These are phyloP conservation scores for Tricholoma sp. DNA, from an alignment of 768 basidiomycete species.

Conservation along the genomic window DNA sequence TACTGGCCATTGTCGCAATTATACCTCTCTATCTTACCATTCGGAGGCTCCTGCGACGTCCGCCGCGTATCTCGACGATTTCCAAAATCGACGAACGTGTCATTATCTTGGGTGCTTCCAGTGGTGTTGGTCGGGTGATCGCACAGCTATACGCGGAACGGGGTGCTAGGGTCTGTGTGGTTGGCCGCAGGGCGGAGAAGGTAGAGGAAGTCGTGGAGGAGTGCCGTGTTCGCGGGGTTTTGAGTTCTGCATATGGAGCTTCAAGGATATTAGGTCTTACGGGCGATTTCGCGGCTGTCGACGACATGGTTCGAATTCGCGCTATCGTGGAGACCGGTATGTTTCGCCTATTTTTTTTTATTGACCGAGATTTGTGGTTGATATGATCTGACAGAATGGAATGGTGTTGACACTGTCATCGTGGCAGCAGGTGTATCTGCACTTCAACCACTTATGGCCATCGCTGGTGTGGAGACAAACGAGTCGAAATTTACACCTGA, in stretches of 20 bases:
- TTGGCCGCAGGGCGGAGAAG: constrained; percentile 56
- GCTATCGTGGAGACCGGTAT: constrained; percentile 49
- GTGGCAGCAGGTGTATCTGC: constrained; percentile 84
- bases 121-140: constrained; percentile 73
- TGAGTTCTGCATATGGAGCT: constrained; percentile 10
- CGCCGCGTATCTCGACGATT: constrained; percentile 8
- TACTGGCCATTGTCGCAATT: constrained; percentile 18
- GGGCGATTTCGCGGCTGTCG: constrained; percentile 61
- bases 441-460: constrained; percentile 65
- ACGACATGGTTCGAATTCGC: constrained; percentile 64
- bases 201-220: constrained; percentile 58
- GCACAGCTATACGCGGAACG: constrained; percentile 66
- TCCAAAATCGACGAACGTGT: constrained; percentile 53
- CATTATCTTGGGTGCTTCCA: constrained; percentile 77
- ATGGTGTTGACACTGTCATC: constrained; percentile 76
- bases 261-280: constrained; percentile 39
- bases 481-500: constrained; percentile 24
- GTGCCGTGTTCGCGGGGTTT: constrained; percentile 33
- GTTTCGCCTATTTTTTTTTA: too few species aligned
- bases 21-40: constrained; percentile 20
- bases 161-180: constrained; percentile 73
- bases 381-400: constrained; percentile 53
- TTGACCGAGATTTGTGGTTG: background rate
- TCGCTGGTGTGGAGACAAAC: constrained; percentile 51
- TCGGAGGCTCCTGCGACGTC: constrained; percentile 13